phyloP scores from a whole-genome alignment of 148 eudicot species.

The Amaranthus palmeri region DNA sequence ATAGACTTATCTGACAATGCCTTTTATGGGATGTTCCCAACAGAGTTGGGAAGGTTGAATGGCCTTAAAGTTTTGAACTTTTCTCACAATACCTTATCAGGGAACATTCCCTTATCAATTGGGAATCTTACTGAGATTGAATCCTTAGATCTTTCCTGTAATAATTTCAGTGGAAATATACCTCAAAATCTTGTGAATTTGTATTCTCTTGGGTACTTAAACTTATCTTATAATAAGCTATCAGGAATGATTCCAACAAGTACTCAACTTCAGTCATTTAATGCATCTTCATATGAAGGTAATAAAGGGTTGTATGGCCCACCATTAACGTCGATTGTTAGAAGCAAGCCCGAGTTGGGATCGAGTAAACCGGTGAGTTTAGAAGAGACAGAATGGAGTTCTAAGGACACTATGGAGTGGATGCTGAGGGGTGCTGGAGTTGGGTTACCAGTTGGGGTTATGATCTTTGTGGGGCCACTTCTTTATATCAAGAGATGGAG shows the following conservation, averaged over 20 bases:
- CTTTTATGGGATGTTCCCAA: conserved; percentile 30
- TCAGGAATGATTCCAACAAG: conserved; percentile 21
- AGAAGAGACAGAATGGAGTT: background rate
- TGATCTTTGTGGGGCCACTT: background rate
- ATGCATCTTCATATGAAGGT: conserved; percentile 19
- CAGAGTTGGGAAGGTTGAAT: conserved; percentile 20
- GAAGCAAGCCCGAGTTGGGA: too few species aligned
- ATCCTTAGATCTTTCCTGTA: conserved; percentile 35
- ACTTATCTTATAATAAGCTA: conserved; percentile 27
- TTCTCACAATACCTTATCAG: conserved; percentile 30
- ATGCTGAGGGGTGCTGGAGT: conserved; percentile 3
- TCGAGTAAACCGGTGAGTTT: too few species aligned
- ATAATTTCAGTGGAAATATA: conserved; percentile 24
- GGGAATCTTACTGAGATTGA: conserved; percentile 28
- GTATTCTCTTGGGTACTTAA: conserved; percentile 16
- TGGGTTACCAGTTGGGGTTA: conserved; percentile 1
- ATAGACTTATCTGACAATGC: conserved; percentile 24
- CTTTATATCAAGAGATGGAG: background rate
- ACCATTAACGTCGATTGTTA: background rate
- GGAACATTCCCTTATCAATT: conserved; percentile 28
- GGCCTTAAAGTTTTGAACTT: conserved; percentile 28
- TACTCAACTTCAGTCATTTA: conserved; percentile 17
- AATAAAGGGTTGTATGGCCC: conserved; percentile 30
- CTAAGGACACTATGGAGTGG: background rate
- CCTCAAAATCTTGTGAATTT: conserved; percentile 20